phyloP scores from a whole-genome alignment of 768 basidiomycete genomes.

The Naganishia friedmannii region DNA sequence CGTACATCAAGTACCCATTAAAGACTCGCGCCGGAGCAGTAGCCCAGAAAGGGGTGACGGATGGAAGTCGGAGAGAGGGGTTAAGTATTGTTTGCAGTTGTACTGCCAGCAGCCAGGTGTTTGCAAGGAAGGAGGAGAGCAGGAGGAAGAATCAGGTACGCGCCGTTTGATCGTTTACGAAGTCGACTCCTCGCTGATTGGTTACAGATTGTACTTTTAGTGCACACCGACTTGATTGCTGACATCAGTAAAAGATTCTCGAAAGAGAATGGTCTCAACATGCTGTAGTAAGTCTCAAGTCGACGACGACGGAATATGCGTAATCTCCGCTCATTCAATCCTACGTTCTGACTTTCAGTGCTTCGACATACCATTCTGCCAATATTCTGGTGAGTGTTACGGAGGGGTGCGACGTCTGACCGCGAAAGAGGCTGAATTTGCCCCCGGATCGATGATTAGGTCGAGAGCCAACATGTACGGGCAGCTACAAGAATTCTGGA shows the following conservation, averaged over 20 bases:
- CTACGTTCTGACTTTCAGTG: neutral
- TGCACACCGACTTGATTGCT: slow-evolving; percentile 16
- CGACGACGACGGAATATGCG: neutral
- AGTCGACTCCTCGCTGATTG: neutral
- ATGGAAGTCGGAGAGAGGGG: slow-evolving; percentile 8
- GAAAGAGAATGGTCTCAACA: neutral
- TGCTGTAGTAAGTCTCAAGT: slow-evolving; percentile 26
- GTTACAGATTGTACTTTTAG: neutral
- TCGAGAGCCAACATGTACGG: slow-evolving; percentile 1
- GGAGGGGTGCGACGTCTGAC: neutral
- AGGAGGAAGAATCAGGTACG: slow-evolving; percentile 1
- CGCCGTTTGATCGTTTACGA: neutral
- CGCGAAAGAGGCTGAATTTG: neutral
- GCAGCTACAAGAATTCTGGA: neutral
- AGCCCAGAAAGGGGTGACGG: neutral
- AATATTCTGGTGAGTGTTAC: slow-evolving; percentile 27
- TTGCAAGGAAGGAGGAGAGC: neutral
- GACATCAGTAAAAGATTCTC: slow-evolving; percentile 13
- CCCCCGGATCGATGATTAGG: too few relatives aligned
- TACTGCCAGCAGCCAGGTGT: neutral
- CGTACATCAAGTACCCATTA: neutral
- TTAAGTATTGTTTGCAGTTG: slow-evolving; percentile 28
- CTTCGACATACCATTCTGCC: slow-evolving; percentile 31
- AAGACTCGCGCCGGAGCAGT: neutral
- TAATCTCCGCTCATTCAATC: neutral